phyloP scores from a whole-genome alignment of 2,329 filamentous ascomycete genomes.

The Byssochlamys sp. region DNA sequence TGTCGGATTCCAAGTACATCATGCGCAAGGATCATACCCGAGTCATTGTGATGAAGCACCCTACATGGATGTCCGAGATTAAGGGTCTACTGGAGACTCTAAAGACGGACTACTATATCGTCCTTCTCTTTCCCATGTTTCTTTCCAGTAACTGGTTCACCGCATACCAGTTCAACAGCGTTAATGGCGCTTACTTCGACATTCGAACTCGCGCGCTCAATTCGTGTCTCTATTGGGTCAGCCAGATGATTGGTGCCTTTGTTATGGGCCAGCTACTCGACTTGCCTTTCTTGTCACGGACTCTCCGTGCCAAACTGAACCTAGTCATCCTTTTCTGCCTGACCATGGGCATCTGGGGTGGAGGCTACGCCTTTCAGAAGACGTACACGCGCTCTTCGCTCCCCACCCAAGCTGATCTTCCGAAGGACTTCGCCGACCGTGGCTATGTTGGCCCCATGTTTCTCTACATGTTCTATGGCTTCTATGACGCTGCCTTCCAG shows the following conservation, averaged over 20 bases:
- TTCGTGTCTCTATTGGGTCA: conserved; percentile 66
- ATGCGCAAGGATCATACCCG: conserved; percentile 67
- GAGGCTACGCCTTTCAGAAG: conserved; percentile 68
- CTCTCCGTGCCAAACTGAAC: conserved; percentile 56
- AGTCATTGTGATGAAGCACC: conserved; percentile 83
- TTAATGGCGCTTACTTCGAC: conserved; percentile 63
- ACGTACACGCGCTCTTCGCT: conserved; percentile 42
- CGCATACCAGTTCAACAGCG: conserved; percentile 66
- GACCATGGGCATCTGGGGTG: conserved; percentile 73
- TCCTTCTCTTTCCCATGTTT: conserved; percentile 74
- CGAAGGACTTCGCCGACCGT: conserved; percentile 55
- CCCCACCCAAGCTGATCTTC: conserved; percentile 13
- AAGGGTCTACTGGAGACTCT: conserved; percentile 66
- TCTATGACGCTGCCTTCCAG: conserved; percentile 85
- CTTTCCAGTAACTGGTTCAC: conserved; percentile 72
- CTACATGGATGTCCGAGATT: conserved; percentile 73
- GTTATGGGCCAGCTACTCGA: conserved; percentile 66
- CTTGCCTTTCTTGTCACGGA: conserved; percentile 48
- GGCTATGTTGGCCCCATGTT: conserved; percentile 74
- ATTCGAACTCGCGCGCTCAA: conserved; percentile 68
- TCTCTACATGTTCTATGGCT: conserved; percentile 80
- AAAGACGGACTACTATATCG: conserved; percentile 58
- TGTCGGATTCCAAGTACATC: conserved; percentile 63
- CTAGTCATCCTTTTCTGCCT: conserved; percentile 55
- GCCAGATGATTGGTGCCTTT: conserved; percentile 68